Evolutionary conservation across 2,329 filamentous ascomycete species (phyloP).

Genomic region (Dendryphion nanum): DNA sequence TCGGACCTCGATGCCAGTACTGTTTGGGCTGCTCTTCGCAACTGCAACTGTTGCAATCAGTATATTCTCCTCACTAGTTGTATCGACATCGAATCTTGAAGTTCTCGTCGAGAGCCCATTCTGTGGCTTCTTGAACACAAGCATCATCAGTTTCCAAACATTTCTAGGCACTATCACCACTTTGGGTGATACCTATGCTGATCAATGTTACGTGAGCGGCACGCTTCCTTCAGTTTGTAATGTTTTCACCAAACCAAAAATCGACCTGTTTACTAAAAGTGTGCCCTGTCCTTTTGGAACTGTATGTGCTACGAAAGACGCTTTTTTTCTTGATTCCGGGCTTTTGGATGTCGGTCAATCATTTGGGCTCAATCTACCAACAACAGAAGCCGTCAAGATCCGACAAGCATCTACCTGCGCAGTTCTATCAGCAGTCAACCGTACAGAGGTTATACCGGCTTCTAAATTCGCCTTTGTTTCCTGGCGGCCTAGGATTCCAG

Average conservation of each 20-base stretch:
- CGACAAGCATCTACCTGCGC: conserved; percentile 9
- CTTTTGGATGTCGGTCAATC: conserved; percentile 10
- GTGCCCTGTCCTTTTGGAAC: conserved; percentile 11
- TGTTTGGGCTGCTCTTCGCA: not conserved
- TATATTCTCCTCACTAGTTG: not conserved
- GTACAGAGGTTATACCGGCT: not conserved
- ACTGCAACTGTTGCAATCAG: not conserved
- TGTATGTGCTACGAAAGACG: conserved; percentile 3
- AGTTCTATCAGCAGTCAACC: conserved; percentile 2
- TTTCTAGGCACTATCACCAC: not conserved
- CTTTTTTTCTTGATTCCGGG: conserved; percentile 12
- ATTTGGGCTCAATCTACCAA: conserved; percentile 6
- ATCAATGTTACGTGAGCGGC: not conserved
- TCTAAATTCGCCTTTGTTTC: not conserved
- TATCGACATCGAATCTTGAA: not conserved
- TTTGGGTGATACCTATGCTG: too few species aligned
- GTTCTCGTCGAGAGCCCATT: not conserved
- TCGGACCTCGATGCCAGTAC: conserved; percentile 2
- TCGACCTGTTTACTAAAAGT: not conserved
- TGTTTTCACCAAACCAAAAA: not conserved
- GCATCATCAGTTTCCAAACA: not conserved
- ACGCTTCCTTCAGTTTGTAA: not conserved
- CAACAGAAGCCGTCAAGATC: conserved; percentile 1
- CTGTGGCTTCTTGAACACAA: not conserved
- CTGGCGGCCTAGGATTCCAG: not conserved